phyloP scores from a whole-genome alignment of 345 rosid species.

The Pistacia atlantica region DNA sequence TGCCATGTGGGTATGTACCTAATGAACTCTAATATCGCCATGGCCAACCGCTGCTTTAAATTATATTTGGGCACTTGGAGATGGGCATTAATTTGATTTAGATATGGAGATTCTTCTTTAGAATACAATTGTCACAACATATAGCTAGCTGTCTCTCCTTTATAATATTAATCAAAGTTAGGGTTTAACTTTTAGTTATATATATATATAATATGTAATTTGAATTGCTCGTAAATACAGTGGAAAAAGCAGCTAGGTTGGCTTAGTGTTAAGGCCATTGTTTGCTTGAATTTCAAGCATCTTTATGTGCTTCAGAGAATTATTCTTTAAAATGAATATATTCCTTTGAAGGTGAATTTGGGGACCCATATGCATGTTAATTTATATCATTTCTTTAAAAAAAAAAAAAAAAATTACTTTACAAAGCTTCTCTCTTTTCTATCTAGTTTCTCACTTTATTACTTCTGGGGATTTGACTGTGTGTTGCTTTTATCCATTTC shows the following conservation, averaged over 20 bases:
- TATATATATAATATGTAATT: conserved; percentile 24
- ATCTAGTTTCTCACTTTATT: conserved; percentile 1
- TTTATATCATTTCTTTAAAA: background rate
- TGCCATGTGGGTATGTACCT: no score
- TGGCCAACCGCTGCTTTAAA: background rate
- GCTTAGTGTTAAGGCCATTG: conserved; percentile 56
- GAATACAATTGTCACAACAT: conserved; percentile 16
- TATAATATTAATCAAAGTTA: conserved; percentile 42
- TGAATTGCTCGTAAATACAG: conserved; percentile 7
- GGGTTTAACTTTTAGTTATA: conserved; percentile 60
- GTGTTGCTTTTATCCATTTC: background rate
- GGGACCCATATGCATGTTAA: conserved; percentile 38
- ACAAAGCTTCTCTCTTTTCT: conserved; percentile 24
- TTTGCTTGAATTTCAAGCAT: conserved; percentile 93
- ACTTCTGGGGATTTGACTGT: background rate
- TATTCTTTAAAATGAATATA: conserved; percentile 78
- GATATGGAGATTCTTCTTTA: conserved; percentile 42
- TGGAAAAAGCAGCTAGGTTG: conserved; percentile 40
- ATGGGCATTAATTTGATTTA: conserved; percentile 19
- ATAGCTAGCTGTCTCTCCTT: conserved; percentile 23
- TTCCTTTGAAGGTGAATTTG: conserved; percentile 49
- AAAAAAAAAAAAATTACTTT: conserved; percentile 20
- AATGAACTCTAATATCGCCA: no score
- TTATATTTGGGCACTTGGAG: background rate
- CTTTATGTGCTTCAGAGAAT: conserved; percentile 63